Base-by-base conservation (phyloP, 352 stramenopile genomes). In the Globisporangium spinosum region DNA sequence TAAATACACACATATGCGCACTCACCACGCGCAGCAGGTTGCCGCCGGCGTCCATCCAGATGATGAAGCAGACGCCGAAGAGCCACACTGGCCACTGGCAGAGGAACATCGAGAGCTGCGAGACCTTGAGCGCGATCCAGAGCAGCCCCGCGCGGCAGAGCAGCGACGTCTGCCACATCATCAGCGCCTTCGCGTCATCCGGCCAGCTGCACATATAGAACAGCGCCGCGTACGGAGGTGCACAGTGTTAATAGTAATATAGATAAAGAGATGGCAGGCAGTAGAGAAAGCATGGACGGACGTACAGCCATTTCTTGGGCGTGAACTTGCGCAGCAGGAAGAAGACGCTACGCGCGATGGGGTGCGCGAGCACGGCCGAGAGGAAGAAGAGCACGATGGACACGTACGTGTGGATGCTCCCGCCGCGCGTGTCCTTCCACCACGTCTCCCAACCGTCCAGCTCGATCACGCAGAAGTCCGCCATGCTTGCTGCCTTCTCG, bases 381-480 rank as follows among this genome's bases (percentile, higher is more conserved):
- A 92, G 82, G 69, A 90, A 89, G 73, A 92, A 90, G 61, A 92
- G 77, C 59, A 89, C 73, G 74, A 92, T 77, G 35, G 83, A 90
- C 51, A 83, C 72, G 68, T 92, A 92, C 15, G 79, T 87, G 70
- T 79, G 76, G 32, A 87, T 57, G 65, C 71, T 79, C 45, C 76
- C 79, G 27, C 69, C 63, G 65, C 76, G 79, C 47, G 79, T 85
- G 58, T 86, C 65, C 49, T 73, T 43, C 83, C 83, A 92, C 83
- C 83, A 92, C 34, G 65, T 69, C 25, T 67, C 56, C 80, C 82
- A 92, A 3, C 79, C 82, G 27, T 73, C 75, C 63, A 76, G 77
- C 70, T 72, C 70, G 75, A 79, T 74, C 62, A 89, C 65, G 76
- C 78, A 71, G 71, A 89, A 75, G 67, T 78, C 71, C 51, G 65